Percentiles rank a stretch among this genome's conserved stretches.
phyloP scores from a whole-genome alignment of 768 basidiomycete genomes.

The Nidularia sp. region DNA sequence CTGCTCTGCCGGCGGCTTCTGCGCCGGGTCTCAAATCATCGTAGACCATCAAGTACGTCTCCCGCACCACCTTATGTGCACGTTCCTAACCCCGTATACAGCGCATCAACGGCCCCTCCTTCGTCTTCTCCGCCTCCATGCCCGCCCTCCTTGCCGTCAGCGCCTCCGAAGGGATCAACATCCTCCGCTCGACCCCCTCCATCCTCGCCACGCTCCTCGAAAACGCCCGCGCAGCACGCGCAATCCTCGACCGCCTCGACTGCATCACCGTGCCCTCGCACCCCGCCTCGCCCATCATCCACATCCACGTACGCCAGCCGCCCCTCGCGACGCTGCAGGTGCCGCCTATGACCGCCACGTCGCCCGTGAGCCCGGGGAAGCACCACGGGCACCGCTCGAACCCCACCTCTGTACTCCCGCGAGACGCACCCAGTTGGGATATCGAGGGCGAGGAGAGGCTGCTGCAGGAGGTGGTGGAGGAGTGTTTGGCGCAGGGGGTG shows the following conservation, averaged over 20 bases:
- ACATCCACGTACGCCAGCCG: constrained; percentile 59
- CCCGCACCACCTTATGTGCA: background rate
- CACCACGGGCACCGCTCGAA: constrained; percentile 51
- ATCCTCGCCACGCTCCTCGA: constrained; percentile 76
- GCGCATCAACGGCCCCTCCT: constrained; percentile 94
- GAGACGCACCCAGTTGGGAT: constrained; percentile 47
- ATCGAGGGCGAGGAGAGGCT: constrained; percentile 69
- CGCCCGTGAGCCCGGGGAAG: constrained; percentile 8
- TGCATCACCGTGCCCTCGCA: constrained; percentile 84
- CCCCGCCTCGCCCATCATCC: constrained; percentile 82
- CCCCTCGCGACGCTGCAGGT: constrained; percentile 13
- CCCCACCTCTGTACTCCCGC: constrained; percentile 39
- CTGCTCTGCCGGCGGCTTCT: constrained; percentile 88
- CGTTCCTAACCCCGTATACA: constrained; percentile 20
- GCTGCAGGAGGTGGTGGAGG: constrained; percentile 92
- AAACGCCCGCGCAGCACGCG: constrained; percentile 75
- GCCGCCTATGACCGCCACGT: background rate
- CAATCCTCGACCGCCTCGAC: constrained; percentile 76
- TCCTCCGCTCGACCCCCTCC: constrained; percentile 71
- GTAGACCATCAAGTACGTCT: constrained; percentile 77
- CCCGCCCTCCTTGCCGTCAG: constrained; percentile 87
- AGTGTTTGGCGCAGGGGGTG: constrained; percentile 76
- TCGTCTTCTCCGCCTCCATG: constrained; percentile 95
- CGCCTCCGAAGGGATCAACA: constrained; percentile 81
- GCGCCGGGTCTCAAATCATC: constrained; percentile 80